Evolutionary conservation across 2,329 filamentous ascomycete species (phyloP).

Genomic region (Talaromyces sp.): DNA sequence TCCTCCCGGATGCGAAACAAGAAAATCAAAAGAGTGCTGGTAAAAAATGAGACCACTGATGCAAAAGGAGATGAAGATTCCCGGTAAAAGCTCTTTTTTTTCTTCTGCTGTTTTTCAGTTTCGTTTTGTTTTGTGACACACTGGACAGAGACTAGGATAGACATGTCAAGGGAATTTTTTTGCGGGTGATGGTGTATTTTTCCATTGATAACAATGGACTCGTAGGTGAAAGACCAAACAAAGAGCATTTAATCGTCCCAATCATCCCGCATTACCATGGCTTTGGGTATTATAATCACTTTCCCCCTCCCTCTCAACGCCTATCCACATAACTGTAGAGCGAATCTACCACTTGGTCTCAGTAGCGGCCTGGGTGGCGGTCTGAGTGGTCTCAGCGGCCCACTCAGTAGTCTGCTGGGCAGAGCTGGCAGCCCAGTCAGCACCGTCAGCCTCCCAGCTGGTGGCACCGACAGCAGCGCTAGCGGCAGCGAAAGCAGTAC

Average conservation of each 20-base stretch:
- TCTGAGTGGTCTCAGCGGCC: constrained; percentile 44
- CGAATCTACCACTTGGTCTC: constrained; percentile 46
- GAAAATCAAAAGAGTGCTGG: constrained; percentile 32
- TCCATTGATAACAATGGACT: constrained; percentile 24
- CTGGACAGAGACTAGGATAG: constrained; percentile 43
- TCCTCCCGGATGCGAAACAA: constrained; percentile 38
- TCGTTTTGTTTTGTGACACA: constrained; percentile 34
- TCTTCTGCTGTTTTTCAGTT: constrained; percentile 39
- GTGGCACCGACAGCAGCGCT: constrained; percentile 64
- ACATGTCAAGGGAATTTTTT: constrained; percentile 39
- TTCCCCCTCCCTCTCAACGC: constrained; percentile 31
- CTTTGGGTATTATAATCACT: constrained; percentile 25
- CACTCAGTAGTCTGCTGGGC: constrained; percentile 43
- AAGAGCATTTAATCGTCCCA: constrained; percentile 27
- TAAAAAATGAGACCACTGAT: constrained; percentile 26
- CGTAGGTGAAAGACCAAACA: constrained; percentile 26
- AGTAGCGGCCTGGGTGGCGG: constrained; percentile 19
- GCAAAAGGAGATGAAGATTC: constrained; percentile 33
- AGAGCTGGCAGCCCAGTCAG: constrained; percentile 57
- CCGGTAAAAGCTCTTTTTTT: constrained; percentile 33
- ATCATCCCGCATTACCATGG: constrained; percentile 30
- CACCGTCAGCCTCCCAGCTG: constrained; percentile 63
- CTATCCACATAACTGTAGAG: constrained; percentile 30
- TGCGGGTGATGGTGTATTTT: constrained; percentile 23
- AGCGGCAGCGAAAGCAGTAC: constrained; percentile 67